These are phyloP conservation scores for Wickerhamiella infanticola DNA, from an alignment of 1,139 yeast genomes.

Conservation along the genomic window DNA sequence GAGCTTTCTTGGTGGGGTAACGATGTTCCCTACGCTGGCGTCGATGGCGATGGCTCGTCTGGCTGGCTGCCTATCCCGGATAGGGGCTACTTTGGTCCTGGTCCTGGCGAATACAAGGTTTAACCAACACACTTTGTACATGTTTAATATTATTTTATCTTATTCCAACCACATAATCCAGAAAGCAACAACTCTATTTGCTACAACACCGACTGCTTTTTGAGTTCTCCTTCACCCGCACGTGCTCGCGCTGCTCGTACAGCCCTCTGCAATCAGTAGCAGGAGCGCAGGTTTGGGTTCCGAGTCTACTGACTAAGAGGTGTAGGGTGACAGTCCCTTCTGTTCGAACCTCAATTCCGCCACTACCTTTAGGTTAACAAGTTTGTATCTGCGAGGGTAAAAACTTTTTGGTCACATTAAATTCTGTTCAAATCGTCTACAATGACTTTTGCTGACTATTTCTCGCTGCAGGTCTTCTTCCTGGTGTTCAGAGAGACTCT, in stretches of 20 bases:
- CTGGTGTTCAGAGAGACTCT: conserved; percentile 74
- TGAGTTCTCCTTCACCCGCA: too few relatives aligned
- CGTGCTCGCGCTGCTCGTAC: too few relatives aligned
- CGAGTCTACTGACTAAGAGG: too few relatives aligned
- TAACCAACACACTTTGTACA: neutral
- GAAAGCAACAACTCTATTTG: too few relatives aligned
- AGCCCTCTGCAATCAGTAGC: too few relatives aligned
- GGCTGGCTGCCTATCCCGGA: conserved; percentile 17
- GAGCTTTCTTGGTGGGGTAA: conserved; percentile 46
- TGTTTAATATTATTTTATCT: too few relatives aligned
- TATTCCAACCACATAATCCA: too few relatives aligned
- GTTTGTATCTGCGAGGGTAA: neutral
- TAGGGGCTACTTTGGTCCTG: conserved; percentile 34
- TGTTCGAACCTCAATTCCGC: too few relatives aligned
- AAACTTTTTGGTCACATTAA: neutral
- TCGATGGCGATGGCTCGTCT: conserved; percentile 29
- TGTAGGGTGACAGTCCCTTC: too few relatives aligned
- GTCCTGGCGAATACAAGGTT: neutral
- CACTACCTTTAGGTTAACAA: too few relatives aligned
- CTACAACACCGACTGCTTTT: too few relatives aligned
- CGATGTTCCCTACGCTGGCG: conserved; percentile 28
- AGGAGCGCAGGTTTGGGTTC: too few relatives aligned
- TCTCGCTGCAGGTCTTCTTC: conserved; percentile 69
- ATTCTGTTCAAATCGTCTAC: neutral
- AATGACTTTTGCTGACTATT: conserved; percentile 18